A percentile compares a stretch with the other conserved stretches of the same genome.
These are phyloP conservation scores for Trifolium dubium DNA, from an alignment of 306 rosid genomes.

Conservation along the genomic window DNA sequence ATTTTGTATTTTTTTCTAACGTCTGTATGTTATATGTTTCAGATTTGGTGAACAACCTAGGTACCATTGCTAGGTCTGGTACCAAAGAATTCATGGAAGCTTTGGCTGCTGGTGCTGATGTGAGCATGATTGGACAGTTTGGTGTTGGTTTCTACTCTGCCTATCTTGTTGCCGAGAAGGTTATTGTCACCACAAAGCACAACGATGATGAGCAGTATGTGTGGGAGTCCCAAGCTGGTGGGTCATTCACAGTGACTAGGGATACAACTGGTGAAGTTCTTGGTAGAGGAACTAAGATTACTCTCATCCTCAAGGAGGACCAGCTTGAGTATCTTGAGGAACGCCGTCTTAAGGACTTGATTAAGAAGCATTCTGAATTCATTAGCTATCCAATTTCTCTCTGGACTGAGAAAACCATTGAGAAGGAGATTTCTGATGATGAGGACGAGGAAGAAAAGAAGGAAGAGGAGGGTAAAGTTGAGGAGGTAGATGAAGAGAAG, in stretches of 20 bases:
- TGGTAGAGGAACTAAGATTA: conserved; percentile 90
- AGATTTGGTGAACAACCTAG: conserved; percentile 96
- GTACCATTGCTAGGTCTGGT: conserved; percentile 98
- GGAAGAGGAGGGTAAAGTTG: conserved; percentile 92
- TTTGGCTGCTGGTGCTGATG: conserved; percentile 96
- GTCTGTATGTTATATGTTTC: background rate
- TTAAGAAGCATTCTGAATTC: conserved; percentile 94
- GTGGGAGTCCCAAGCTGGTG: conserved; percentile 98
- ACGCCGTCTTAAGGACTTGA: conserved; percentile 82
- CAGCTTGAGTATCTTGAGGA: conserved; percentile 96
- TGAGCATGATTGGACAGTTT: conserved; percentile 96
- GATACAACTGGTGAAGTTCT: conserved; percentile 78
- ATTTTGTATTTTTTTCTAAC: background rate
- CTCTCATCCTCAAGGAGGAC: conserved; percentile 83
- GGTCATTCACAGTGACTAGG: conserved; percentile 89
- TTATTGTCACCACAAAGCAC: conserved; percentile 83
- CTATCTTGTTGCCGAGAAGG: conserved; percentile 90
- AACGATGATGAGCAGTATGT: conserved; percentile 95
- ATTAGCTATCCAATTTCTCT: conserved; percentile 97
- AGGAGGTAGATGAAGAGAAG: conserved; percentile 86
- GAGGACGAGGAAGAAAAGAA: conserved; percentile 95
- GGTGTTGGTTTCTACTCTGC: conserved; percentile 99
- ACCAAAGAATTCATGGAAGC: conserved; percentile 99
- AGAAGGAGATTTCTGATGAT: conserved; percentile 92
- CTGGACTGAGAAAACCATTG: conserved; percentile 88